These are phyloP conservation scores for Schoenoplectus triqueter DNA, from an alignment of 202 grass and related monocot genomes.

Conservation along the genomic window DNA sequence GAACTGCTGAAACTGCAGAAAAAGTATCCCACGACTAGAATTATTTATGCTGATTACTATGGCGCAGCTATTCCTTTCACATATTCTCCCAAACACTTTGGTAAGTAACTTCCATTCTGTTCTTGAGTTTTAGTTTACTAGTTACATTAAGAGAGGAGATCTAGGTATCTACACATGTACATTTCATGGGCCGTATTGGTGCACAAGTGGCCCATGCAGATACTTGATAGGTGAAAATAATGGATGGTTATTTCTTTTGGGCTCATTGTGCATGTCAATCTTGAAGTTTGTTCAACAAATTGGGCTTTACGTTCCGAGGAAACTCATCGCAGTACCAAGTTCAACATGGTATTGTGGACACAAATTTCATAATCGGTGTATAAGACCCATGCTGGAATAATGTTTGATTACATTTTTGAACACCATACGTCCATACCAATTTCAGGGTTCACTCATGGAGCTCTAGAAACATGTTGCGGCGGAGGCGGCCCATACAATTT, in stretches of 20 bases:
- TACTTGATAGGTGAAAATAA: background rate
- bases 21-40: slow-evolving; percentile 64
- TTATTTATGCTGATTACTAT: slow-evolving; percentile 92
- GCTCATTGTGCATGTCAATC: background rate
- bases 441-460: slow-evolving; percentile 73
- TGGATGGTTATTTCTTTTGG: background rate
- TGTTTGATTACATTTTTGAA: background rate
- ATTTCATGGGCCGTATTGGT: background rate
- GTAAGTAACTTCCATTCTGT: slow-evolving; percentile 43
- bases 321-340: background rate
- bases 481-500: slow-evolving; percentile 83
- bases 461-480: slow-evolving; percentile 72
- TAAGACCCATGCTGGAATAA: background rate
- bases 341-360: background rate
- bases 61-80: slow-evolving; percentile 71
- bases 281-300: background rate
- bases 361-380: background rate
- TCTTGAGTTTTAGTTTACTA: background rate
- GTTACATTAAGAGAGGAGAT: background rate
- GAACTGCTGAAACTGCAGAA: slow-evolving; percentile 53
- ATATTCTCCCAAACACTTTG: slow-evolving; percentile 68
- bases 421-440: background rate
- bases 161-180: background rate
- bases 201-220: background rate
- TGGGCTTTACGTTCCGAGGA: background rate